phyloP scores from a whole-genome alignment of 176 grass and related monocot species.

The Eragrostis nindensis region DNA sequence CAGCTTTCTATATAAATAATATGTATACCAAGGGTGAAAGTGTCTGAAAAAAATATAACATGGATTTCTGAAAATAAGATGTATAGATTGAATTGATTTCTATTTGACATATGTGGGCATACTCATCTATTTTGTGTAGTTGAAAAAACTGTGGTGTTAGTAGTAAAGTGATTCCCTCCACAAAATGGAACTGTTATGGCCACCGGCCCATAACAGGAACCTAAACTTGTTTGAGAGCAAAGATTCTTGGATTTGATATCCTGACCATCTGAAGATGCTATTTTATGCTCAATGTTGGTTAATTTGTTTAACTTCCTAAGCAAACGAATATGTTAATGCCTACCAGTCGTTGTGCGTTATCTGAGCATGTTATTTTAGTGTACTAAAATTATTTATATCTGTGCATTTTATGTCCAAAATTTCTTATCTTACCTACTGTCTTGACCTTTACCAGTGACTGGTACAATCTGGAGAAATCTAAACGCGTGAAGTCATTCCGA shows the following conservation, averaged over 20 bases:
- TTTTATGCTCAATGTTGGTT: background rate
- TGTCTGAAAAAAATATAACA: background rate
- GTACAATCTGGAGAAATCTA: conserved; percentile 97
- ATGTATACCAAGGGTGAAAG: background rate
- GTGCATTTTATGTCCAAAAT: conserved; percentile 1
- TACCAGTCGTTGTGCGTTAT: conserved; percentile 9
- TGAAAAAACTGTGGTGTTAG: conserved; percentile 8
- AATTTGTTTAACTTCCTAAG: background rate
- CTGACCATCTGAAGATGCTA: background rate
- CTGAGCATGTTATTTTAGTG: conserved; percentile 13
- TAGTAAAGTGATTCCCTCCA: background rate
- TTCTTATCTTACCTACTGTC: conserved; percentile 34
- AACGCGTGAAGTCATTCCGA: conserved; percentile 86
- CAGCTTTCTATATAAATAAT: conserved; percentile 9
- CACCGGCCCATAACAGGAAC: background rate
- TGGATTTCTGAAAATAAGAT: conserved; percentile 7
- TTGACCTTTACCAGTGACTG: conserved; percentile 69
- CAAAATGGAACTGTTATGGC: background rate
- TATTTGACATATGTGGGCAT: conserved; percentile 25
- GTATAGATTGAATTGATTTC: background rate
- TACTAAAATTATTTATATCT: background rate
- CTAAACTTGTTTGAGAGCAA: conserved; percentile 6
- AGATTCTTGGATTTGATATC: conserved; percentile 13
- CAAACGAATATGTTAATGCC: conserved; percentile 2
- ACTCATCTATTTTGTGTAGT: conserved; percentile 5